Evolutionary conservation across 805 yeast species (phyloP).

Genomic region (Saccharomycopsis fermentans): DNA sequence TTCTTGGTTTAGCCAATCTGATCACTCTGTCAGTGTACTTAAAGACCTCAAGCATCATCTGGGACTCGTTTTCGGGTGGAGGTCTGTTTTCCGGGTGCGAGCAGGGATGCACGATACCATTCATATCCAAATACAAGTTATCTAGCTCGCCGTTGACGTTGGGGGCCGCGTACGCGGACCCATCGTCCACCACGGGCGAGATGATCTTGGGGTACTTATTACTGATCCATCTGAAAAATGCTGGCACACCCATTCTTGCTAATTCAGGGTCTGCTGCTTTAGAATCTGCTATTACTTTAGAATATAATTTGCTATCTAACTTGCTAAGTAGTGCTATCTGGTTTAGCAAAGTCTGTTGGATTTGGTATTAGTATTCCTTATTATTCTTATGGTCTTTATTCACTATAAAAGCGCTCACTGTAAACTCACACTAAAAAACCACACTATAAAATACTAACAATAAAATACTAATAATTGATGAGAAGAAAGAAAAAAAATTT

Average conservation of each 20-base stretch:
- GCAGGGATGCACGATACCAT: constrained; percentile 98
- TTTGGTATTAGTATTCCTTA: too few species aligned
- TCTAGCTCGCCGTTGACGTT: constrained; percentile 96
- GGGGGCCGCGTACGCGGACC: constrained; percentile 53
- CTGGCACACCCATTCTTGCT: constrained; percentile 85
- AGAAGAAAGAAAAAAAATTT: too few species aligned
- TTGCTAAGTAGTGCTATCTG: too few species aligned
- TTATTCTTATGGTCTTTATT: too few species aligned
- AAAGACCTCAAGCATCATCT: constrained; percentile 90
- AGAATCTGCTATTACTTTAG: too few species aligned
- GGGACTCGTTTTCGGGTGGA: constrained; percentile 93
- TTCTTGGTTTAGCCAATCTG: constrained; percentile 90
- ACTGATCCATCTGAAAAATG: constrained; percentile 93
- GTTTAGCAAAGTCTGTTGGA: too few species aligned
- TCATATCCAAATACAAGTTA: constrained; percentile 92
- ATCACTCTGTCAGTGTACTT: constrained; percentile 86
- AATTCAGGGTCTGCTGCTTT: neutral
- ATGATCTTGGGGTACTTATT: constrained; percentile 89
- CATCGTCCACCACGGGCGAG: constrained; percentile 78
- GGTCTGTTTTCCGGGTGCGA: constrained; percentile 96
- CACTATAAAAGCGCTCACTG: too few species aligned
- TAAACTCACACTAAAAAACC: too few species aligned
- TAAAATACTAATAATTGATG: too few species aligned
- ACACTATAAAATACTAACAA: too few species aligned
- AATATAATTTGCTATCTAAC: too few species aligned